phyloP scores from a whole-genome alignment of 495 filamentous ascomycete genomes.

The Daldinia concentrica region DNA sequence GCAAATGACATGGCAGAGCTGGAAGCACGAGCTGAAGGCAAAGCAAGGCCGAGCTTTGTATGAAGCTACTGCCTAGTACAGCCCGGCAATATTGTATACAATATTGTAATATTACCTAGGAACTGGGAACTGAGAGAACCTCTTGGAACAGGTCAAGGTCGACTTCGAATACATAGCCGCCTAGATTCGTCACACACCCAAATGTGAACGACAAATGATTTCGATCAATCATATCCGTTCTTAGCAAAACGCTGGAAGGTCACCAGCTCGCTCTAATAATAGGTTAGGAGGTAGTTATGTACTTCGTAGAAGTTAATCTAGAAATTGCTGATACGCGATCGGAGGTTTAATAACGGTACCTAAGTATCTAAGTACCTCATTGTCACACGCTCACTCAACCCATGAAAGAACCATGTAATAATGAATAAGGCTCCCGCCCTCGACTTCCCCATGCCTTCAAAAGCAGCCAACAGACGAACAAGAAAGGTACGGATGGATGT shows the following conservation, averaged over 20 bases:
- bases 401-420: slow-evolving; percentile 16
- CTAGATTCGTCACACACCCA: slow-evolving; percentile 21
- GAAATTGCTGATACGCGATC: slow-evolving; percentile 32
- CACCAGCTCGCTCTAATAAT: slow-evolving; percentile 29
- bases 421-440: slow-evolving; percentile 9
- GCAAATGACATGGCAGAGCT: slow-evolving; percentile 29
- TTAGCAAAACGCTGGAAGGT: slow-evolving; percentile 16
- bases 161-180: slow-evolving; percentile 20
- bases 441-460: slow-evolving; percentile 13
- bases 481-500: background rate
- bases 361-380: slow-evolving; percentile 9
- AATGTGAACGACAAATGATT: slow-evolving; percentile 7
- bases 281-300: background rate
- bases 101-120: no score
- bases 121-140: slow-evolving; percentile 6
- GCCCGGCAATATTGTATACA: slow-evolving; percentile 4
- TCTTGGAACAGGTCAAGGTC: no score
- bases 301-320: background rate
- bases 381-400: slow-evolving; percentile 34
- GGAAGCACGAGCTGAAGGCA: slow-evolving; percentile 33
- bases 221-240: slow-evolving; percentile 17
- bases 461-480: no score
- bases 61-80: slow-evolving; percentile 3
- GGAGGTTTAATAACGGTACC: slow-evolving; percentile 20
- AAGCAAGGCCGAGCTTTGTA: slow-evolving; percentile 28